Evolutionary conservation across 805 yeast genomes (phyloP).

Genomic region (Wickerhamomyces kurtzmanii): DNA sequence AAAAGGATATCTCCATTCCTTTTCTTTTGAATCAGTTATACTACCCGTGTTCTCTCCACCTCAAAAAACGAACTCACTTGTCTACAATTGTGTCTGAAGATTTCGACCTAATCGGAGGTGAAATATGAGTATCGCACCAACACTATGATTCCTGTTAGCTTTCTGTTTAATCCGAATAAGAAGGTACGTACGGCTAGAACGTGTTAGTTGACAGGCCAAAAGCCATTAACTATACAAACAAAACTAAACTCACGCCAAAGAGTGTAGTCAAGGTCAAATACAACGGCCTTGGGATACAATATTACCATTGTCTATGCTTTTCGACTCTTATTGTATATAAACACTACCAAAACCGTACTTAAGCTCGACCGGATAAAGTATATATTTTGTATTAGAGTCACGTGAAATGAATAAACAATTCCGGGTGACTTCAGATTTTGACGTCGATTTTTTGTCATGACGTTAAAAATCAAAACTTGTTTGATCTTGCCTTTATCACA

Average conservation of each 20-base stretch:
- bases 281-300: slow-evolving; percentile 48
- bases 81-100: slow-evolving; percentile 34
- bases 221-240: background rate
- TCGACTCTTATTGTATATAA: too few species aligned
- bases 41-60: background rate
- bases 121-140: slow-evolving; percentile 74
- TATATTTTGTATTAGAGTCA: too few species aligned
- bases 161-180: slow-evolving; percentile 1
- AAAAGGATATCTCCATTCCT: slow-evolving; percentile 50
- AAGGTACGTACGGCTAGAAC: slow-evolving; percentile 7
- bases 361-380: too few species aligned
- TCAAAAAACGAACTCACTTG: slow-evolving; percentile 5
- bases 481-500: too few species aligned
- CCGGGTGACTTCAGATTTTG: too few species aligned
- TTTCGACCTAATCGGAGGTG: slow-evolving; percentile 37
- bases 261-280: slow-evolving; percentile 70
- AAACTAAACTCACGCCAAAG: slow-evolving; percentile 48
- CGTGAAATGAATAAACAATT: too few species aligned
- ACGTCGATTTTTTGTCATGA: too few species aligned
- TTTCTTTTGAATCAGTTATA: slow-evolving; percentile 9
- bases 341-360: too few species aligned
- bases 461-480: too few species aligned
- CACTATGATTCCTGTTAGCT: slow-evolving; percentile 19
- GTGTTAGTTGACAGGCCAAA: too few species aligned
- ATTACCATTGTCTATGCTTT: too few species aligned